Percentiles rank a stretch among this genome's conserved stretches.
phyloP scores from a whole-genome alignment of 1,139 yeast species.

The Kluyveromyces sp. region DNA sequence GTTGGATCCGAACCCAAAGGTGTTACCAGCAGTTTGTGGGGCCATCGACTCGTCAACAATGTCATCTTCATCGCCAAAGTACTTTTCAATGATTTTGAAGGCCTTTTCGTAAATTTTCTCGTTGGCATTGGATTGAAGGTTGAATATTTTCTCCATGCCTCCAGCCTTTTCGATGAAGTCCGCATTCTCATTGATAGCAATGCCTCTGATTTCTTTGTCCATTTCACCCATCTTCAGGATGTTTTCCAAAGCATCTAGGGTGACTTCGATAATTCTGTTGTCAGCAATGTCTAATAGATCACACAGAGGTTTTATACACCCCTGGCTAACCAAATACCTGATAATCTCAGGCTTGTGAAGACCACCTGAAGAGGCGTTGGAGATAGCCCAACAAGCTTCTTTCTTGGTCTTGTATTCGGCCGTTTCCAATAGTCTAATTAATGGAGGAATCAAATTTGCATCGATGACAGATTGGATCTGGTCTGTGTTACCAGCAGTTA shows the following conservation, averaged over 20 bases:
- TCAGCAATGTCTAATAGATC: conserved; percentile 85
- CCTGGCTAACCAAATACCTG: conserved; percentile 85
- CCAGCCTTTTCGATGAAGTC: conserved; percentile 95
- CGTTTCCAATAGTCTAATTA: conserved; percentile 65
- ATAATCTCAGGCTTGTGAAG: conserved; percentile 88
- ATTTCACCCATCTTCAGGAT: conserved; percentile 90
- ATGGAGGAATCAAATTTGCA: conserved; percentile 87
- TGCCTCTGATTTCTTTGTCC: conserved; percentile 73
- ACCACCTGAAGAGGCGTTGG: conserved; percentile 96
- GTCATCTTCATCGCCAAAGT: conserved; percentile 79
- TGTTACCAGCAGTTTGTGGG: conserved; percentile 76
- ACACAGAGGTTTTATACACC: conserved; percentile 95
- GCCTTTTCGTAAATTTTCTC: conserved; percentile 92
- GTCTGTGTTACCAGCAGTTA: conserved; percentile 92
- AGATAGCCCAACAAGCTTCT: conserved; percentile 99
- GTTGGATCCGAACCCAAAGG: conserved; percentile 76
- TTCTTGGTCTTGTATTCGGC: conserved; percentile 95
- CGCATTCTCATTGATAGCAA: conserved; percentile 75
- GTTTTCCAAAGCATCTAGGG: conserved; percentile 91
- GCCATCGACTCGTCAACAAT: conserved; percentile 75
- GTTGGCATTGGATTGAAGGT: conserved; percentile 86
- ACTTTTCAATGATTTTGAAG: conserved; percentile 79
- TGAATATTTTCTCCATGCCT: conserved; percentile 94
- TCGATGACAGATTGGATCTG: conserved; percentile 97
- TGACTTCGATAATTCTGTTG: conserved; percentile 86